Base-by-base conservation (phyloP, 768 basidiomycete genomes). In the Xerocomellus dryophilus region DNA sequence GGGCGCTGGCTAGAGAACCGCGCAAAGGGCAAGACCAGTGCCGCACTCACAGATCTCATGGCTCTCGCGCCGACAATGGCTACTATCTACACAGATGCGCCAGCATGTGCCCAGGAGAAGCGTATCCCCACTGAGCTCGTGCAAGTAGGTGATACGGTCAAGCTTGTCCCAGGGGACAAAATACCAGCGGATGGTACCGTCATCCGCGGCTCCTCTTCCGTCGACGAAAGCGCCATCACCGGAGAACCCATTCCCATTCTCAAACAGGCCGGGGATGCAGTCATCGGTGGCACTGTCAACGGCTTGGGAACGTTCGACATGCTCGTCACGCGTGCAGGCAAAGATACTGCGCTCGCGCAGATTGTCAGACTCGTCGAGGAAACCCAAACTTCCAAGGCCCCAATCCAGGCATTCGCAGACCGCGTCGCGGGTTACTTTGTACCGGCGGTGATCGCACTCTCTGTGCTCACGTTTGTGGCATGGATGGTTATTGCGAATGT, bases 241-340 rank as follows among this genome's bases (percentile, higher is more conserved):
- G 97, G 97, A 25, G 97, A 99, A 71, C 90, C 93, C 12, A 71
- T 96, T 2, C 92, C 96, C 5, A 84, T 91, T 9, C 74, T 87
- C 48, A 99, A 99, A 72, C 84, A 86, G 57, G 66, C 80, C 7
- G 93, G 93, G 5, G 91, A 95, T 64, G 66, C 73, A 38, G 93
- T 98, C 42, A 98, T 98, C 58, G 97, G 97, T 7, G 97, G 97
- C 0, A 98, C 97, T 0, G 85, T 99, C 68, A 99, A 99, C 63
- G 93, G 94, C 5, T 78, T 95, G 9, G 97, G 97, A n/a, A 93
- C 94, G 1, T 91, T 98, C 70, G 93, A 98, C 68, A 94, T 99
- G 88, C 72, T 86, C 31, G 93, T 99, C 63, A 94, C 90, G 1
- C 88, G 94, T 12, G 94, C 97, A 5, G 97, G 97, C 36, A 90